A percentile compares a stretch with the other conserved stretches of the same genome.
phyloP scores from a whole-genome alignment of 2,329 filamentous ascomycete species.

The Fusarium begoniae region DNA sequence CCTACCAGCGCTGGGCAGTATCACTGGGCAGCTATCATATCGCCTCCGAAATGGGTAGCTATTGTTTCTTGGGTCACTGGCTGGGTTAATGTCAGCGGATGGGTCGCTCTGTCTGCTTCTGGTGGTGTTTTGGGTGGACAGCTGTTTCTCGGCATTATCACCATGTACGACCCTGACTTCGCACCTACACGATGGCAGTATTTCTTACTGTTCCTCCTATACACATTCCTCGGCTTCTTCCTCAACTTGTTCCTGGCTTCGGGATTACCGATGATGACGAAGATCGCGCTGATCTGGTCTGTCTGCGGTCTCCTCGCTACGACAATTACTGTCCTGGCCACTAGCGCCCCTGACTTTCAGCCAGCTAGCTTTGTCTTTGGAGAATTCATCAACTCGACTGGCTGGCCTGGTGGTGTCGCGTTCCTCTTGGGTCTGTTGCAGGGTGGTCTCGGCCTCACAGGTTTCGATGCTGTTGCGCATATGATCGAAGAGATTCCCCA shows the following conservation, averaged over 20 bases:
- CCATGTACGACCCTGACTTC: neutral
- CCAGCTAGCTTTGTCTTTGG: neutral
- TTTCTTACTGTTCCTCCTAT: neutral
- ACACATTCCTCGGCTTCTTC: rapidly evolving
- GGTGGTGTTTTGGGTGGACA: neutral
- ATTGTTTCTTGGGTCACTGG: neutral
- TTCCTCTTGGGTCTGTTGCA: neutral
- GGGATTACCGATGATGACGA: neutral
- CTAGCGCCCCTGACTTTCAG: neutral
- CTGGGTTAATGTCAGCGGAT: neutral
- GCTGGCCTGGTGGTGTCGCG: neutral
- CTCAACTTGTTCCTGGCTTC: neutral
- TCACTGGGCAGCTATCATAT: neutral
- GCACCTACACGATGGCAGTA: neutral
- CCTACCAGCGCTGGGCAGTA: neutral
- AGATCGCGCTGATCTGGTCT: neutral
- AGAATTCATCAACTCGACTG: neutral
- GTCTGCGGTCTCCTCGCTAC: neutral
- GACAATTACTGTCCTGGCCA: neutral
- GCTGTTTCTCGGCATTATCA: neutral
- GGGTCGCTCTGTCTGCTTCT: neutral
- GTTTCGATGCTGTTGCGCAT: neutral
- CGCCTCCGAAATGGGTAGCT: neutral
- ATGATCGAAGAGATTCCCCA: neutral
- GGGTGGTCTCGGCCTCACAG: rapidly evolving